Evolutionary conservation across 2,329 filamentous ascomycete species (phyloP).

Genomic region (Celoporthe dispersa): DNA sequence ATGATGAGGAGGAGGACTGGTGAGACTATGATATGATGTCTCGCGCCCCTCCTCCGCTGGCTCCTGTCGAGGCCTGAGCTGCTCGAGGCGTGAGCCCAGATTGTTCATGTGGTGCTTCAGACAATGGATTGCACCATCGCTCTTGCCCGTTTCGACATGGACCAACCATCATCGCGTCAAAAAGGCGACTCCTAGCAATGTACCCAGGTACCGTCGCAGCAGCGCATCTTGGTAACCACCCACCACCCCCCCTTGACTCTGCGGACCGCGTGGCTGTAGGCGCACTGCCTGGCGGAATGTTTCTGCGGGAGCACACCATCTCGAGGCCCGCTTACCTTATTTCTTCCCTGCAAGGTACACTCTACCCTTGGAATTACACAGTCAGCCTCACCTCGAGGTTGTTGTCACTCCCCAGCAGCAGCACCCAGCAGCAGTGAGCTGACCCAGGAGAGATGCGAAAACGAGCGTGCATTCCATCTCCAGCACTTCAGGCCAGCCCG

Average conservation of each 20-base stretch:
- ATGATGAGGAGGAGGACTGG: background rate
- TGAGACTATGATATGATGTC: background rate
- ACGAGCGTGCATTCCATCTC: background rate
- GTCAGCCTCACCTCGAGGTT: background rate
- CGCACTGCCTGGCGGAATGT: background rate
- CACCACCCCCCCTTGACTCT: too few relatives aligned
- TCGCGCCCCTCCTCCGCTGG: too few relatives aligned
- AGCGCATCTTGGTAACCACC: background rate
- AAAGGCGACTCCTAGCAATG: background rate
- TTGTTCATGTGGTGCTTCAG: constrained; percentile 8
- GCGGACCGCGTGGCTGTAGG: background rate
- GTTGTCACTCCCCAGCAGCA: background rate
- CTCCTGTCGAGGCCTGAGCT: background rate
- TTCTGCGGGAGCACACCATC: constrained; percentile 17
- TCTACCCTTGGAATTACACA: background rate
- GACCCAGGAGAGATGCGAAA: background rate
- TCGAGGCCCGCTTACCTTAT: constrained; percentile 13
- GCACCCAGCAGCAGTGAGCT: background rate
- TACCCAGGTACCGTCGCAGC: background rate
- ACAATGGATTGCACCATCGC: constrained; percentile 16
- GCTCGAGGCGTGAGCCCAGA: background rate
- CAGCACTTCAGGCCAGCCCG: too few relatives aligned
- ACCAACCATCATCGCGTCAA: background rate
- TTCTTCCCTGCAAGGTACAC: constrained; percentile 12
- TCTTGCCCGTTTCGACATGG: constrained; percentile 13